Evolutionary conservation across 192 early-diverging fungal species (phyloP), one percentile per base, ranked within the genome.

Genomic region (Diversispora eburnea): DNA sequence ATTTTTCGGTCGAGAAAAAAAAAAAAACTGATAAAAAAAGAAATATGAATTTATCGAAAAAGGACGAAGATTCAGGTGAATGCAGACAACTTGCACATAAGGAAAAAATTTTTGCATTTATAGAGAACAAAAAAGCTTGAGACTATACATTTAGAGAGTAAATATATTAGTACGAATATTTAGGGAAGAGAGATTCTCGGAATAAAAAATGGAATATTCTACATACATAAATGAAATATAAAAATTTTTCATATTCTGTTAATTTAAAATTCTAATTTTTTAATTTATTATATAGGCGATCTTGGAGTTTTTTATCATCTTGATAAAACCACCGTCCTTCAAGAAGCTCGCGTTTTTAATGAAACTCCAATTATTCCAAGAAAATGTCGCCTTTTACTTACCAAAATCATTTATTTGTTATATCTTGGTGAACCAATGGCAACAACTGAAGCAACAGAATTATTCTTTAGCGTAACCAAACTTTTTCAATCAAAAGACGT

Each of bases 381-480:
- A 73, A 96, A 97, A 83, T 99, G 95, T 79, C 87, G 95, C 46
- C 78, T 94, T 46, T 84, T 97, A 45, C 80, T 99, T 57, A 96
- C 96, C 51, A 96, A 97, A 80, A 94, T 99, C 45, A 85, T 94
- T 51, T 97, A 95, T 75, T 84, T 99, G 74, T 85, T 98, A 43
- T 95, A 94, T 74, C 88, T 94, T 72, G 91, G 91, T 5, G 94
- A 98, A 79, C 82, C 86, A 13, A 94, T 98, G 79, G 86, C 87
- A 69, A 93, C 93, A n/a, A 87, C 85, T n/a, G 97, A 98, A 83
- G 97, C 97, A 2, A 99, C 97, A 6, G 92, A 99, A 76, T 87
- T 95, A 20, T 99, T 99, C 80, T 99, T 99, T 77, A 93, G 91
- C 76, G 94, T 97, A 70, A 97, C 95, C 22, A 96, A 96, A 86